phyloP scores from a whole-genome alignment of 1,284 basidiomycete species.

The Leccinum olivaceoglutinosum region DNA sequence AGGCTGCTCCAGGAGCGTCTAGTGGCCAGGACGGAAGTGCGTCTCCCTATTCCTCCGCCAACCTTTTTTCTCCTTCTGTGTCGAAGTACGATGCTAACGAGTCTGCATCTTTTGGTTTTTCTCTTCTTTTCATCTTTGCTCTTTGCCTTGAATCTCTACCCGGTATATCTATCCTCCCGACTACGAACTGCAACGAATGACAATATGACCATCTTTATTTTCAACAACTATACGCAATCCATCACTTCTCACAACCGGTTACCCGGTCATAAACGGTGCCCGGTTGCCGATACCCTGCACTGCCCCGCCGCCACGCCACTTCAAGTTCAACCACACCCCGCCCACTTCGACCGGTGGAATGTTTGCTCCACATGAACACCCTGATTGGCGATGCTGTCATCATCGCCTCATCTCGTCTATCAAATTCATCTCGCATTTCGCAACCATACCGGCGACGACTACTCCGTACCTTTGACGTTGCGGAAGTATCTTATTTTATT shows the following conservation, averaged over 20 bases:
- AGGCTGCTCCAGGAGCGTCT: constrained; percentile 11
- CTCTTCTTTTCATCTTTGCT: neutral
- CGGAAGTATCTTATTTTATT: neutral
- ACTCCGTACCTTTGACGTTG: neutral
- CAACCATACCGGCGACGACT: neutral
- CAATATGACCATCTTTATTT: neutral
- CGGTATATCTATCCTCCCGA: neutral
- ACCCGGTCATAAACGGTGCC: constrained; percentile 11
- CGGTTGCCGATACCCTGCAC: constrained; percentile 8
- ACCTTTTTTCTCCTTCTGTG: neutral
- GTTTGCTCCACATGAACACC: constrained; percentile 4
- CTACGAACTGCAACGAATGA: constrained; percentile 2
- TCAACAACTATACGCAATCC: neutral
- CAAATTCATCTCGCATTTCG: neutral
- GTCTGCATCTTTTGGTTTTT: neutral
- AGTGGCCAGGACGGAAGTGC: constrained; percentile 23
- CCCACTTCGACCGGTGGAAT: constrained; percentile 7
- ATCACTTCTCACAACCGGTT: neutral
- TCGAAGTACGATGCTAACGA: constrained; percentile 12
- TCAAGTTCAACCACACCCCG: constrained; percentile 4
- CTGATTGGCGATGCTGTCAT: constrained; percentile 14
- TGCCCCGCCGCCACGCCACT: constrained; percentile 11
- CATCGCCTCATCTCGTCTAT: constrained; percentile 6
- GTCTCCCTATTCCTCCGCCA: constrained; percentile 8
- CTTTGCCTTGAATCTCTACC: neutral